phyloP scores from a whole-genome alignment of 1,284 basidiomycete genomes.

The Pascua sp. region DNA sequence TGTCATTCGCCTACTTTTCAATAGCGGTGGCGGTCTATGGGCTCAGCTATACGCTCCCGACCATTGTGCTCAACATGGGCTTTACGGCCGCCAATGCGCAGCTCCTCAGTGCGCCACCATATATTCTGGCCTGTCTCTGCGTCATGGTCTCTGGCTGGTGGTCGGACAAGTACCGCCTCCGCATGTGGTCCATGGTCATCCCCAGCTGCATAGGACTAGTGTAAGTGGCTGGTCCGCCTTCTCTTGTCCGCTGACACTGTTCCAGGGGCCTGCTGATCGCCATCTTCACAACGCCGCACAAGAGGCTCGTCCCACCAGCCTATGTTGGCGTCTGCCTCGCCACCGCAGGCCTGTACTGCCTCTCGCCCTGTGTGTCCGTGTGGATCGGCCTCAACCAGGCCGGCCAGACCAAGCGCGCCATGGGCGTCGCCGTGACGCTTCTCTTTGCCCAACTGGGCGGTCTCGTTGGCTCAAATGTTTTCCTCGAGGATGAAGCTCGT shows the following conservation, averaged over 20 bases:
- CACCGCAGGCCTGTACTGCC: constrained; percentile 27
- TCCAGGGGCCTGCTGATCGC: background rate
- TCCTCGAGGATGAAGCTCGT: background rate
- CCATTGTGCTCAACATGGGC: constrained; percentile 22
- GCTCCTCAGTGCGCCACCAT: constrained; percentile 23
- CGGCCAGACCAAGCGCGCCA: constrained; percentile 28
- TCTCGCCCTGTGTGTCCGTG: constrained; percentile 22
- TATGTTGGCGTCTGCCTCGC: constrained; percentile 23
- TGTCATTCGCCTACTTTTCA: constrained; percentile 4
- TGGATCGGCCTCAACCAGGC: constrained; percentile 28
- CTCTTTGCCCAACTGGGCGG: constrained; percentile 19
- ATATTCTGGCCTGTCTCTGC: constrained; percentile 18
- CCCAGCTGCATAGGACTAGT: background rate
- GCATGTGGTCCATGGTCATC: constrained; percentile 16
- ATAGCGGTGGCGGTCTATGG: background rate
- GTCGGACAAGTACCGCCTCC: constrained; percentile 13
- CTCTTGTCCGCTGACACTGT: constrained; percentile 15
- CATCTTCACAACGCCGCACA: background rate
- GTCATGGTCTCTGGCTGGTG: constrained; percentile 4
- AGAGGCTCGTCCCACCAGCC: constrained; percentile 11
- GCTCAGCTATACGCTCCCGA: constrained; percentile 21
- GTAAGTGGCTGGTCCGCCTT: background rate
- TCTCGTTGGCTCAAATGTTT: constrained; percentile 16
- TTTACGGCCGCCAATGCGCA: constrained; percentile 25
- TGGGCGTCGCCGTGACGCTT: constrained; percentile 13